phyloP scores from a whole-genome alignment of 2,329 filamentous ascomycete genomes.

The Trichoderma endophyticum region DNA sequence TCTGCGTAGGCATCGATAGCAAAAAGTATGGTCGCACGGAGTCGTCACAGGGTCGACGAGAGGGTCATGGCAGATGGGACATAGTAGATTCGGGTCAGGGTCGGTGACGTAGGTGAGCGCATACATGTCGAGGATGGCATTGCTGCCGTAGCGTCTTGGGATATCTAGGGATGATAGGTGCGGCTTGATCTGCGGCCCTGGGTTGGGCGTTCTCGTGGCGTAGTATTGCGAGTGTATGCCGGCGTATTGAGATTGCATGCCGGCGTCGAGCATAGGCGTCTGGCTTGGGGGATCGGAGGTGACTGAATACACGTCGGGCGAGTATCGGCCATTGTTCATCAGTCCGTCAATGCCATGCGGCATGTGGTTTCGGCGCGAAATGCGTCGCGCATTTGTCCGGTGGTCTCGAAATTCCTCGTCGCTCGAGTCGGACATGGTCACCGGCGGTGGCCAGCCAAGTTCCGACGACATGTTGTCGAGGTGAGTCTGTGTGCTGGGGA shows the following conservation, averaged over 20 bases:
- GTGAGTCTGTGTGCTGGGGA: slow-evolving; percentile 5
- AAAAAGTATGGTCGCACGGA: slow-evolving; percentile 64
- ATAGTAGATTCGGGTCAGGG: slow-evolving; percentile 48
- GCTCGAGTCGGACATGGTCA: slow-evolving; percentile 13
- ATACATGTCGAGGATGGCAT: slow-evolving; percentile 44
- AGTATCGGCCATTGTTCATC: not conserved
- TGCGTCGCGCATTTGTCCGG: not conserved
- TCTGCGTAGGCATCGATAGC: slow-evolving; percentile 52
- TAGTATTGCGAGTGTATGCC: slow-evolving; percentile 13
- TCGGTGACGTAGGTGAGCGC: slow-evolving; percentile 43
- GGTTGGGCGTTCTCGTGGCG: not conserved
- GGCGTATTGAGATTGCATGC: slow-evolving; percentile 5
- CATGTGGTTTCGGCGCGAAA: not conserved
- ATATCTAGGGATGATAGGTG: slow-evolving; percentile 40
- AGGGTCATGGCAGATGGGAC: slow-evolving; percentile 58
- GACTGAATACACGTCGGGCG: slow-evolving; percentile 11
- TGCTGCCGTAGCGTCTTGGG: slow-evolving; percentile 37
- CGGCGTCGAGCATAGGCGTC: slow-evolving; percentile 6
- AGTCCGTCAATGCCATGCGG: not conserved
- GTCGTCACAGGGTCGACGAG: slow-evolving; percentile 60
- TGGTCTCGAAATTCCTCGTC: not conserved
- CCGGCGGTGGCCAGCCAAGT: slow-evolving; percentile 4
- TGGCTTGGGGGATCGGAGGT: slow-evolving; percentile 3
- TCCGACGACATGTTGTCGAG: slow-evolving; percentile 12
- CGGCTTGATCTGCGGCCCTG: slow-evolving; percentile 23